These are phyloP conservation scores for Trichoderma hamatum DNA, from an alignment of 2,329 filamentous ascomycete genomes.

Conservation along the genomic window DNA sequence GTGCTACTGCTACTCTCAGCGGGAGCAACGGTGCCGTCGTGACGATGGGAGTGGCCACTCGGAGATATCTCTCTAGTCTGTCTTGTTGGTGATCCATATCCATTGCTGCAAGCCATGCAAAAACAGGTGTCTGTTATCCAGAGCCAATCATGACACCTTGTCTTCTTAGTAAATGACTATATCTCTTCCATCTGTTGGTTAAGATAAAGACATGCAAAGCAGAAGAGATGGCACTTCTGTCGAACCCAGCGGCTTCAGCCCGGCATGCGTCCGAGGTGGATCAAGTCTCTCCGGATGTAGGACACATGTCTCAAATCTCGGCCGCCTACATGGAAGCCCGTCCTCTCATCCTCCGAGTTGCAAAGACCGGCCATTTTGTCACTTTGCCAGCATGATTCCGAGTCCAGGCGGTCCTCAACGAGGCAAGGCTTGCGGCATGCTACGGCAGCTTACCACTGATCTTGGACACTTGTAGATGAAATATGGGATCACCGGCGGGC, in stretches of 20 bases:
- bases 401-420: constrained; percentile 3
- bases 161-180: background rate
- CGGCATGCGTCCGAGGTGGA: constrained; percentile 3
- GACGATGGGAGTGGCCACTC: background rate
- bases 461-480: background rate
- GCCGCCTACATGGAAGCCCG: constrained; percentile 18
- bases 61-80: background rate
- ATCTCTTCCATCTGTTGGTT: background rate
- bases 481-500: background rate
- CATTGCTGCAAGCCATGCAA: background rate
- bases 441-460: constrained; percentile 14
- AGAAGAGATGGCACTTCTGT: background rate
- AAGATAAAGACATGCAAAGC: background rate
- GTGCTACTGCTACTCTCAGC: constrained; percentile 1
- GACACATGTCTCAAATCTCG: constrained; percentile 27
- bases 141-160: background rate
- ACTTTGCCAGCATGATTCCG: background rate
- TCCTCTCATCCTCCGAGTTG: background rate
- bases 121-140: background rate
- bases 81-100: background rate
- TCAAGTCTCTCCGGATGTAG: constrained; percentile 24
- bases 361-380: background rate
- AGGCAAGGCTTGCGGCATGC: constrained; percentile 16
- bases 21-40: background rate
- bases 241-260: background rate